Evolutionary conservation across 1,284 basidiomycete species (phyloP).

Genomic region (Papiliotrema flavescens): DNA sequence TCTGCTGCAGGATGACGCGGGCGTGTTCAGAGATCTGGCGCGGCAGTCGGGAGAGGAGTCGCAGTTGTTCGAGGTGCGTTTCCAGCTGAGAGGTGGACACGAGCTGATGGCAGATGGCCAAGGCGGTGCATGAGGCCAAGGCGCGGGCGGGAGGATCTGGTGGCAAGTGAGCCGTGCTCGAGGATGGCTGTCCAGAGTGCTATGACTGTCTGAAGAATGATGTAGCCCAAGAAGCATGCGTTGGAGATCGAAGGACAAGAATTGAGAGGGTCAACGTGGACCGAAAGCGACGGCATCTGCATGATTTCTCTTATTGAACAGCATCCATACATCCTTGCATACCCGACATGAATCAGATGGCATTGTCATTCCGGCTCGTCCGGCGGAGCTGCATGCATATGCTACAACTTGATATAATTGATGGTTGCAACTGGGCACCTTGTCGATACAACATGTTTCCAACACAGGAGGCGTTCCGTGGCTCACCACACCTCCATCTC

Average conservation of each 20-base stretch:
- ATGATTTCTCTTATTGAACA: neutral
- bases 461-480: too few relatives aligned
- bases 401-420: slow-evolving; percentile 62
- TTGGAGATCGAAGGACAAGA: too few relatives aligned
- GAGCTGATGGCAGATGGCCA: slow-evolving; percentile 5
- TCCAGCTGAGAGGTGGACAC: neutral
- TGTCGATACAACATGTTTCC: too few relatives aligned
- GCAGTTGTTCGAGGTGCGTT: slow-evolving; percentile 40
- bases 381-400: slow-evolving; percentile 78
- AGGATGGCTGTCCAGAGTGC: neutral
- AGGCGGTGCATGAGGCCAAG: slow-evolving; percentile 4
- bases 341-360: neutral
- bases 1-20: slow-evolving; percentile 45
- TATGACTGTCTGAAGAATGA: too few relatives aligned
- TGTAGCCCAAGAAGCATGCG: too few relatives aligned
- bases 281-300: too few relatives aligned
- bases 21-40: slow-evolving; percentile 48
- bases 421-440: too few relatives aligned
- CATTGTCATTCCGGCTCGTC: slow-evolving; percentile 72
- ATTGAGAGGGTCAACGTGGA: too few relatives aligned
- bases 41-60: slow-evolving; percentile 49
- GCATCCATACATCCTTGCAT: neutral
- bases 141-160: neutral
- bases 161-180: neutral
- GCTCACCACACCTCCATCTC: slow-evolving; percentile 73